phyloP scores from a whole-genome alignment of 306 rosid genomes.

The Quercus rubra region DNA sequence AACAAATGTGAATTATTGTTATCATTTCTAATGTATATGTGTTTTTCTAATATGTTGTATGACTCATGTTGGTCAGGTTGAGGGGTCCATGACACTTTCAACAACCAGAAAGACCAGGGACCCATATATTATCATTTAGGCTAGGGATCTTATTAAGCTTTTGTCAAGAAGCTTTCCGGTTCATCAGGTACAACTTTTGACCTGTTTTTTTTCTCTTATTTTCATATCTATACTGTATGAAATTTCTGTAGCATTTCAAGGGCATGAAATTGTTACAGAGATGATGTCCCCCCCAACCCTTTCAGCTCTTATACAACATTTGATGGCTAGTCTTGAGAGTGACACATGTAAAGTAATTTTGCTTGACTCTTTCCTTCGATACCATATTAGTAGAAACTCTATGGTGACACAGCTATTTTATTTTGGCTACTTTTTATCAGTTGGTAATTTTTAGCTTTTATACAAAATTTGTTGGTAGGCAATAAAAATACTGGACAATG shows the following conservation, averaged over 20 bases:
- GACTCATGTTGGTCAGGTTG: conserved; percentile 40
- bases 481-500: conserved; percentile 72
- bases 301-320: too few species aligned
- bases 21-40: too few species aligned
- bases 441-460: conserved; percentile 4
- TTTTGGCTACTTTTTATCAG: not conserved
- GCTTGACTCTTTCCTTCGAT: not conserved
- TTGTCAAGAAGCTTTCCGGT: conserved; percentile 90
- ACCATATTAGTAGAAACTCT: not conserved
- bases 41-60: not conserved
- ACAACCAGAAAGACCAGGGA: too few species aligned
- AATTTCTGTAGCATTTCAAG: not conserved
- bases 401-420: not conserved
- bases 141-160: conserved; percentile 89
- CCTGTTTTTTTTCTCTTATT: not conserved
- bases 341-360: not conserved
- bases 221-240: not conserved
- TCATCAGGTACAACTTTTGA: conserved; percentile 51
- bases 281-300: too few species aligned
- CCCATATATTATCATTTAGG: conserved; percentile 55
- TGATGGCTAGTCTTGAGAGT: not conserved
- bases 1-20: too few species aligned
- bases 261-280: not conserved
- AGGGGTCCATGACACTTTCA: conserved; percentile 69
- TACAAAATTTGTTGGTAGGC: conserved; percentile 43